A percentile compares a stretch with the other conserved stretches of the same genome.
phyloP scores from a whole-genome alignment of 495 filamentous ascomycete genomes.

The Penicillium malachiteum region DNA sequence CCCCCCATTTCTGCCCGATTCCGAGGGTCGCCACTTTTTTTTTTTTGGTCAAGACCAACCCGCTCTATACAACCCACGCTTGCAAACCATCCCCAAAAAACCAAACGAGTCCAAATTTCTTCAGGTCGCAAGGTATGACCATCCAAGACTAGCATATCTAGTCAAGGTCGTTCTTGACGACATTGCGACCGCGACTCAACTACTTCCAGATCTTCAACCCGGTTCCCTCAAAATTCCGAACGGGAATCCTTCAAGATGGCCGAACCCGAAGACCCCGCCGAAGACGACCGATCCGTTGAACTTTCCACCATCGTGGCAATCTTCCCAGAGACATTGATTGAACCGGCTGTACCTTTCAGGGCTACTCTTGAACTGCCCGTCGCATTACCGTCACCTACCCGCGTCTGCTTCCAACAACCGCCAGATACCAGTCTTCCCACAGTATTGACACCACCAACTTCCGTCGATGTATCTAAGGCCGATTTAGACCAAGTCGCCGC shows the following conservation, averaged over 20 bases:
- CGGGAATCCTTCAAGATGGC: conserved; percentile 21
- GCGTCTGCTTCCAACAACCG: conserved; percentile 64
- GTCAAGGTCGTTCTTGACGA: conserved; percentile 5
- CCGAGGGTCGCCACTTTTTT: conserved; percentile 6
- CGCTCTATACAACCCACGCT: conserved; percentile 4
- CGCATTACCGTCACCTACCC: conserved; percentile 64
- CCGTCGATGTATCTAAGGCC: conserved; percentile 36
- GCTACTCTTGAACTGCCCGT: conserved; percentile 73
- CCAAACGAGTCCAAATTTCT: not conserved
- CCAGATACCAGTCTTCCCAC: conserved; percentile 38
- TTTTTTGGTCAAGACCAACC: not conserved
- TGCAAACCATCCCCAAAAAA: conserved; percentile 5
- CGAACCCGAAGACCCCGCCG: conserved; percentile 30
- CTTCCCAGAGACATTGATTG: conserved; percentile 76
- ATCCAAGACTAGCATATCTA: conserved; percentile 7
- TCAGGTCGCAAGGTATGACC: conserved; percentile 11
- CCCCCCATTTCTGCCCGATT: conserved; percentile 21
- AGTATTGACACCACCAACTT: conserved; percentile 48
- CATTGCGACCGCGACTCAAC: conserved; percentile 5
- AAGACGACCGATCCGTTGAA: conserved; percentile 74
- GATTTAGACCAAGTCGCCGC: conserved; percentile 15
- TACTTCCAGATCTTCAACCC: conserved; percentile 3
- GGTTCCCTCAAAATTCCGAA: not conserved
- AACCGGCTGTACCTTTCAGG: conserved; percentile 54
- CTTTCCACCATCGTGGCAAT: conserved; percentile 83